Evolutionary conservation across 83 land plant species (phyloP), one percentile per base, ranked within the genome.

Genomic region (Diphasiastrum complanatum): DNA sequence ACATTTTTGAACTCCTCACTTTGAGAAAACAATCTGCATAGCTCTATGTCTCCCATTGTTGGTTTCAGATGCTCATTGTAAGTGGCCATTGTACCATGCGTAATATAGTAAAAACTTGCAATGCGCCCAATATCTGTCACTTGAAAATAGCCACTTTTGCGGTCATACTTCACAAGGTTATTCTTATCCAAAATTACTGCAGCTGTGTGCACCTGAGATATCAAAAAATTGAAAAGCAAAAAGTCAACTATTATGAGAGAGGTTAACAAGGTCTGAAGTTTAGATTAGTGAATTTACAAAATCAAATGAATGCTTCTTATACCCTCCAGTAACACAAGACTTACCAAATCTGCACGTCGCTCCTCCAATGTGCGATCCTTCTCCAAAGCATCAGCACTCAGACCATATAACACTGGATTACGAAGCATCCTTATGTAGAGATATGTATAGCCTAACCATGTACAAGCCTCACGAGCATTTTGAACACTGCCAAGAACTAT

Each of bases 1-100:
- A 55, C 59, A 30, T 55, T 55, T 35, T 55, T 55, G 35, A 55
- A 55, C 34, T 55, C 59, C 27, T 55, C 59, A 27, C 59, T 55
- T 25, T 55, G 59, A 14, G 59, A 55, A 32, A 55, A 55, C 19
- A 30, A 26, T 6, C 59, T 16, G 34, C 59, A 55, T 16, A 55
- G 43, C 35, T 55, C 59, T 20, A 55, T 55, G 28, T 55, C 59
- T 50, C 59, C 59, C 59, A 30, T 55, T 11, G 59, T 55, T 55
- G 59, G 59, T 30, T 55, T 55, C 19, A 55, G 34, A 14, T 55
- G 59, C 59, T 55, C 59, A 55, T 55, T 55, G 34, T 55, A 55
- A 11, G 35, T 55, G 8, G 59, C 59, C 59, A 55, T 55, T 27
- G 59, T 55, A 11, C 59, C 59, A 27, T 55, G 59, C 11, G 38